Evolutionary conservation across 768 basidiomycete genomes (phyloP).

Genomic region (Crucibulum laeve): DNA sequence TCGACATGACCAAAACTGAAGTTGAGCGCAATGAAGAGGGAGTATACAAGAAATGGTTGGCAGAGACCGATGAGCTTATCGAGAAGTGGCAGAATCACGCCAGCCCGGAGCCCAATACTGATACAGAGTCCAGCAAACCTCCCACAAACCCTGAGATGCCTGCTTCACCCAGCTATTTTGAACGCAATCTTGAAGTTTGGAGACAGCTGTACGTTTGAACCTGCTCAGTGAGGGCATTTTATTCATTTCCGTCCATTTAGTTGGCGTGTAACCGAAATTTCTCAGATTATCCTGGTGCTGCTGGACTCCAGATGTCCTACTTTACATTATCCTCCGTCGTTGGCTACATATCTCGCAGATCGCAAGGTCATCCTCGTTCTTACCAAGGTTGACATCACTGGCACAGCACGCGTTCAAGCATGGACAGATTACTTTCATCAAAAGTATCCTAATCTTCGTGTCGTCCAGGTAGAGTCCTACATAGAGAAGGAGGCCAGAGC

Average conservation of each 20-base stretch:
- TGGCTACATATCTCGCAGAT: slow-evolving; percentile 57
- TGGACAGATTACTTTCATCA: slow-evolving; percentile 63
- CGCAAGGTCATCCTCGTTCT: slow-evolving; percentile 67
- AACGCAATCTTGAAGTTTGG: slow-evolving; percentile 93
- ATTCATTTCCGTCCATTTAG: slow-evolving; percentile 28
- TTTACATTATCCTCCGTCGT: slow-evolving; percentile 80
- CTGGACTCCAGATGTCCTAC: slow-evolving; percentile 88
- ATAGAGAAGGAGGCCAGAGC: slow-evolving; percentile 38
- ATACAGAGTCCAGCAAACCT: slow-evolving; percentile 6
- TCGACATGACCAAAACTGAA: slow-evolving; percentile 82
- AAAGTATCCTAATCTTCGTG: slow-evolving; percentile 47
- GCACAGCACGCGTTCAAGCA: slow-evolving; percentile 52
- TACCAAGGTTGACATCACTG: slow-evolving; percentile 86
- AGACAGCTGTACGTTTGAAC: slow-evolving; percentile 68
- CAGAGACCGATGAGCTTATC: slow-evolving; percentile 55
- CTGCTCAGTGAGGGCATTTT: slow-evolving; percentile 5
- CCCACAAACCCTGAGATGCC: slow-evolving; percentile 33
- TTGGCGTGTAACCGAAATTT: slow-evolving; percentile 93
- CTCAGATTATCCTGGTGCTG: slow-evolving; percentile 82
- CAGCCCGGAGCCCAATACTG: slow-evolving; percentile 6
- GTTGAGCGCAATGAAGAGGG: slow-evolving; percentile 91
- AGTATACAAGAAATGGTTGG: slow-evolving; percentile 74
- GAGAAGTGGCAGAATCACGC: slow-evolving; percentile 41
- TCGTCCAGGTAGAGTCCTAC: slow-evolving; percentile 80
- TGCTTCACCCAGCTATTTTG: slow-evolving; percentile 73